Percentiles rank a stretch among this genome's conserved stretches.
phyloP scores from a whole-genome alignment of 352 stramenopile genomes.

The Globisporangium radiosum region DNA sequence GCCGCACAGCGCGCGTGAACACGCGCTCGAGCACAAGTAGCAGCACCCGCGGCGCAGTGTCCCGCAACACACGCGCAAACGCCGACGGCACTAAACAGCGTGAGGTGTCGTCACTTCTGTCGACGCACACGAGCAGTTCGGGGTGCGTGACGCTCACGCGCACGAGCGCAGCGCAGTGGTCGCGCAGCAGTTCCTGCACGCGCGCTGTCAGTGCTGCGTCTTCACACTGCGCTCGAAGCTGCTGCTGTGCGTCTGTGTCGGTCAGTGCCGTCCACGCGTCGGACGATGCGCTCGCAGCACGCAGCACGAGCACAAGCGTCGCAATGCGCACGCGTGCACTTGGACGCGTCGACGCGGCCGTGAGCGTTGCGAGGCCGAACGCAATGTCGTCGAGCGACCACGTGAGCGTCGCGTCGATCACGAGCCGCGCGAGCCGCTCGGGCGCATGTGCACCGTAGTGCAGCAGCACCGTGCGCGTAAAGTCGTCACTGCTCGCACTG shows the following conservation, averaged over 20 bases:
- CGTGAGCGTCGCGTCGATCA: conserved; percentile 62
- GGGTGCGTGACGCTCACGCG: conserved; percentile 55
- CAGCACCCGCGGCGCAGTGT: conserved; percentile 34
- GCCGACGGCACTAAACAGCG: conserved; percentile 28
- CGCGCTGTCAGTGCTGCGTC: conserved; percentile 29
- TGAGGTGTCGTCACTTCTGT: not conserved
- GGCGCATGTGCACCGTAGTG: conserved; percentile 75
- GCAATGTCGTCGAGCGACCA: conserved; percentile 69
- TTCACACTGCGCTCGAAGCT: conserved; percentile 18
- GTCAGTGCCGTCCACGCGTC: conserved; percentile 27
- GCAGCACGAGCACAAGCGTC: conserved; percentile 55
- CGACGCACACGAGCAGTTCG: conserved; percentile 40
- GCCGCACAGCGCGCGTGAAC: conserved; percentile 40
- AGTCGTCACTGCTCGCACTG: conserved; percentile 11
- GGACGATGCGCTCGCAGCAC: conserved; percentile 20
- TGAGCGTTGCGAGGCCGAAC: conserved; percentile 54
- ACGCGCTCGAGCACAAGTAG: conserved; percentile 50
- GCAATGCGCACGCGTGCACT: conserved; percentile 57
- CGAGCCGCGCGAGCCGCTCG: conserved; percentile 59
- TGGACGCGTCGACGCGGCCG: conserved; percentile 29
- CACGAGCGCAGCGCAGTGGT: conserved; percentile 42
- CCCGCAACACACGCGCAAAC: conserved; percentile 37
- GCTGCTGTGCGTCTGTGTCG: not conserved
- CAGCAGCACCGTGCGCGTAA: conserved; percentile 58
- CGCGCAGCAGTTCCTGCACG: conserved; percentile 30